These are phyloP conservation scores for Oidiodendron maius DNA, from an alignment of 495 filamentous ascomycete species.

Conservation along the genomic window DNA sequence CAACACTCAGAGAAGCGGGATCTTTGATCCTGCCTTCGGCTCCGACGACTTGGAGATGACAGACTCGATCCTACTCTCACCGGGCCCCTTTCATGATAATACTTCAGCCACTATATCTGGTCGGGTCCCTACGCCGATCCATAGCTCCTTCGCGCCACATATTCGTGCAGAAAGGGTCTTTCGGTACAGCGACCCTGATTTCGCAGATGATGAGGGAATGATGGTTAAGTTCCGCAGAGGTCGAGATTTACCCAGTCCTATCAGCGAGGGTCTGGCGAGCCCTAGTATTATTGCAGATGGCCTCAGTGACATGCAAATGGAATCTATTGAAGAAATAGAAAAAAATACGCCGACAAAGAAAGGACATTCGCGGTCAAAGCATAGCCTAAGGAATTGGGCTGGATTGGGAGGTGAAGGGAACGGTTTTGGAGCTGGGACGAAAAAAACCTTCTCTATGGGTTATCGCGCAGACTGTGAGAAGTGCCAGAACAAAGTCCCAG, in stretches of 20 bases:
- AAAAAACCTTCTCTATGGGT: constrained; percentile 72
- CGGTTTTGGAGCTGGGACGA: constrained; percentile 42
- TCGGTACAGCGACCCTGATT: constrained; percentile 7
- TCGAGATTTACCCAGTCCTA: constrained; percentile 23
- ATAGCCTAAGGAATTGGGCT: constrained; percentile 22
- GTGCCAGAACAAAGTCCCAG: constrained; percentile 71
- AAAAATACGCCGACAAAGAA: constrained; percentile 21
- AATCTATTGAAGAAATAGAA: constrained; percentile 13
- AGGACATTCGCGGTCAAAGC: constrained; percentile 23
- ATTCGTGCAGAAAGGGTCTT: constrained; percentile 15
- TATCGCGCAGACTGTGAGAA: constrained; percentile 84
- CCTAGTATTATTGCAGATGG: constrained; percentile 22
- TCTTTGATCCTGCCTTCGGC: constrained; percentile 10
- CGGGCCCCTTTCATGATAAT: constrained; percentile 18
- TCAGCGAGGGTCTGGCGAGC: constrained; percentile 23
- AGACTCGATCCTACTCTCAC: constrained; percentile 18
- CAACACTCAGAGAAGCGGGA: constrained; percentile 16
- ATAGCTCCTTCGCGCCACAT: constrained; percentile 20
- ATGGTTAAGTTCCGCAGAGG: constrained; percentile 16
- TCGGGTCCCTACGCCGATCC: constrained; percentile 25
- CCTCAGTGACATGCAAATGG: constrained; percentile 25
- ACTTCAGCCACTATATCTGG: constrained; percentile 17
- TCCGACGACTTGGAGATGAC: constrained; percentile 23
- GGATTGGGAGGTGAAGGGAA: constrained; percentile 7
- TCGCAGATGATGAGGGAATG: constrained; percentile 19